Evolutionary conservation across 2,329 filamentous ascomycete genomes (phyloP).

Genomic region (Aspergillus felis): DNA sequence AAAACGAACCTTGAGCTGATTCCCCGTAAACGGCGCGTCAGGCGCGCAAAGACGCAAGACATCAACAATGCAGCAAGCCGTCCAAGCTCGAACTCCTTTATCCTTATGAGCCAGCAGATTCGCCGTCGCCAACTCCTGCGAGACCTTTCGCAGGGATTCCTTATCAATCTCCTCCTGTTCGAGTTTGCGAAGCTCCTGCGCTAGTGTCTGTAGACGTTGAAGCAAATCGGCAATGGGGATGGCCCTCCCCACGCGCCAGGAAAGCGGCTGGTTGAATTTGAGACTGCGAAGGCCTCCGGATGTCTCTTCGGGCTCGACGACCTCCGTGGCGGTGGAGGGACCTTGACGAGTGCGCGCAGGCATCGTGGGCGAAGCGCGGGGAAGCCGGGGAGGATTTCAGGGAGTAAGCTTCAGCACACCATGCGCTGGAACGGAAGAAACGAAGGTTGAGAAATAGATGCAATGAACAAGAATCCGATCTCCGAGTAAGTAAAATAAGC

Average conservation of each 20-base stretch:
- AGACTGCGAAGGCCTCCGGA: conserved; percentile 45
- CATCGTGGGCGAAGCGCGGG: conserved; percentile 33
- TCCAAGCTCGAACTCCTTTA: conserved; percentile 84
- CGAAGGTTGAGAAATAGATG: not conserved
- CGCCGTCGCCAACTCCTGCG: conserved; percentile 76
- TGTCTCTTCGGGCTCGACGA: conserved; percentile 31
- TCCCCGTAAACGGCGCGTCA: conserved; percentile 85
- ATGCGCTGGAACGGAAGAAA: conserved; percentile 11
- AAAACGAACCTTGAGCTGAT: conserved; percentile 75
- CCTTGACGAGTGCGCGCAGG: conserved; percentile 42
- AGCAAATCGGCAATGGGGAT: conserved; percentile 81
- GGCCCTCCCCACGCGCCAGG: conserved; percentile 86
- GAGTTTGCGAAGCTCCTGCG: conserved; percentile 76
- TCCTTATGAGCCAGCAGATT: conserved; percentile 90
- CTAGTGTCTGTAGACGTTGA: conserved; percentile 72
- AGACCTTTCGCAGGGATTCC: conserved; percentile 77
- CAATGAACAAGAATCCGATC: not conserved
- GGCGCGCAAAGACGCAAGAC: conserved; percentile 90
- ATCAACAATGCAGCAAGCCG: conserved; percentile 85
- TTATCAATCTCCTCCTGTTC: conserved; percentile 83
- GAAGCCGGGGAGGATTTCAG: conserved; percentile 13
- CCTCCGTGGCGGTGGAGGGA: conserved; percentile 29
- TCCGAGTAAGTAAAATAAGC: not conserved
- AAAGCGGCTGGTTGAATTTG: conserved; percentile 78
- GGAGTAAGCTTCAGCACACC: conserved; percentile 16